Base-by-base conservation (phyloP, 179 eudicot species). In the Silene noctiflora region DNA sequence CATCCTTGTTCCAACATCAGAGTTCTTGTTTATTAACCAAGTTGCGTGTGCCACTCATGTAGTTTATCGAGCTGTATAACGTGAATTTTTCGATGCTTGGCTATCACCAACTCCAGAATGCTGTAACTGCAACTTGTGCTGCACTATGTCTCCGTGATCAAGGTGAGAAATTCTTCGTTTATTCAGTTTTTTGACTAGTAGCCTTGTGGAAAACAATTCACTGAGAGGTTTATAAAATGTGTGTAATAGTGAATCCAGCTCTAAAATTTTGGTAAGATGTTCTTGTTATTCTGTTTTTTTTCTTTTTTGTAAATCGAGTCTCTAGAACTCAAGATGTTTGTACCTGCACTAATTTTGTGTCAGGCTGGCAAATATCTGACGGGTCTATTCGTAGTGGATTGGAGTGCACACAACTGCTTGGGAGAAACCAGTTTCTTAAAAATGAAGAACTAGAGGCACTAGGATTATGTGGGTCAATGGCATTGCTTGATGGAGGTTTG, bases 401-500 rank as follows among this genome's bases (percentile, higher is more conserved):
- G 83, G 97, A 87, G 79, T 20, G 65, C 73, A 89, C 96, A 74
- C 81, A 74, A 74, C 75, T 94, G 87, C 89, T 86, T 48, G 97
- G 97, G 61, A 88, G 97, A 89, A 86, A 89, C 80, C 98, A 92
- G 70, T 85, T 94, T 83, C 78, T 94, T 84, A 84, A 91, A 74
- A 74, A 78, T 1, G 78, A 81, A 64, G 91, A 93, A 83, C 83
- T 85, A 77, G 83, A 86, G 71, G 79, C 80, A 75, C 75, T 93
- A 39, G 96, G 96, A 72, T 51, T 91, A 22, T 78, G 87, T 65
- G 94, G 91, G 58, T 85, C 89, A 56, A 83, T 87, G 63, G 80
- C 86, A 53, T 81, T 94, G 73, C 93, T 92, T 42, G 97, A 94
- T 81, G 98, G 98, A 89, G 98, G 97, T 94, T 77, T 81, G 64